phyloP scores from a whole-genome alignment of 2,329 filamentous ascomycete genomes.

The Fusarium sp. region DNA sequence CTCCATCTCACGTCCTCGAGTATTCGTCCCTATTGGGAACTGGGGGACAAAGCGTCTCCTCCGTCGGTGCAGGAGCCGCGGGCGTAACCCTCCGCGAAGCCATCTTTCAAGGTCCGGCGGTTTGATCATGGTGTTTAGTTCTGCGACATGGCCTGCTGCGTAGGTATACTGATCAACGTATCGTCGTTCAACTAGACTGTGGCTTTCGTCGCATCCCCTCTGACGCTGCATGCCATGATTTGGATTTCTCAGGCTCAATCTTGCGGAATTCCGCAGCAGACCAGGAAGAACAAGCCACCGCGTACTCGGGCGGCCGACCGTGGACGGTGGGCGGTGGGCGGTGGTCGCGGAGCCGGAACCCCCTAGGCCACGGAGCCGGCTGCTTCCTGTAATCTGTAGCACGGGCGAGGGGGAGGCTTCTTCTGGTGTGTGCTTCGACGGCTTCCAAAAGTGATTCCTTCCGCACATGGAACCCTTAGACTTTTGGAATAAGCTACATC shows the following conservation, averaged over 20 bases:
- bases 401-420: too few relatives aligned
- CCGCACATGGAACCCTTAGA: too few relatives aligned
- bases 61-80: conserved; percentile 4
- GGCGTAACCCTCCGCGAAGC: conserved; percentile 2
- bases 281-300: too few relatives aligned
- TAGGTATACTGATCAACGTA: conserved; percentile 8
- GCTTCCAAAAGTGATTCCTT: too few relatives aligned
- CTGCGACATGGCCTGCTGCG: too few relatives aligned
- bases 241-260: too few relatives aligned
- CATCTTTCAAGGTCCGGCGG: background rate
- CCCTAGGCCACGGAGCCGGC: conserved; percentile 34
- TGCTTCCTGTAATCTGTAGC: too few relatives aligned
- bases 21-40: conserved; percentile 2
- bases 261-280: conserved; percentile 18
- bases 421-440: conserved; percentile 17
- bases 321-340: too few relatives aligned
- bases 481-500: conserved; percentile 9
- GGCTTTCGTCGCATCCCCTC: too few relatives aligned
- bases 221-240: too few relatives aligned
- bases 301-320: background rate
- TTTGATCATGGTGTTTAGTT: conserved; percentile 5
- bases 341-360: conserved; percentile 37
- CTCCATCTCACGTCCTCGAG: background rate
- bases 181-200: too few relatives aligned
- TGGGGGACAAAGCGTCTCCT: background rate